Conservation (phyloP, 805 yeast genomes). For the Aciculoconidium aculeatum region DNA sequence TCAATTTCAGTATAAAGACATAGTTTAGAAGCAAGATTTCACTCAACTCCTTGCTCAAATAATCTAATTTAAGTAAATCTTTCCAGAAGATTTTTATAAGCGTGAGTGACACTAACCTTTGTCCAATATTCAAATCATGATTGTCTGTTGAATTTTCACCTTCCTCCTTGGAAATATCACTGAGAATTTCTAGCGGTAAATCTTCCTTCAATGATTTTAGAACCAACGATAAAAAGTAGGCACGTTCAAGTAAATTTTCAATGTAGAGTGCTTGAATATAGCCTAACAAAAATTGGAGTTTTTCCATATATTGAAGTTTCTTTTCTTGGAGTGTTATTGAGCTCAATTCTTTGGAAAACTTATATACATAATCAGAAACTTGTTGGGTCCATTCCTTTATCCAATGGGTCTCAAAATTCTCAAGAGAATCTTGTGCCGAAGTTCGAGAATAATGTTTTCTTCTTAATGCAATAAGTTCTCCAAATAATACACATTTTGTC, state of each 20-base stretch:
- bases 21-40: conserved; percentile 52
- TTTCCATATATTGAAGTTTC: conserved; percentile 39
- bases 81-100: conserved; percentile 67
- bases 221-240: conserved; percentile 57
- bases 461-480: conserved; percentile 33
- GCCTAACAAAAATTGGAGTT: conserved; percentile 54
- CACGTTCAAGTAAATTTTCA: conserved; percentile 61
- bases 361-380: conserved; percentile 54
- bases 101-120: conserved; percentile 32
- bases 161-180: conserved; percentile 11
- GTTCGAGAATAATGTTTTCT: conserved; percentile 22
- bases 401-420: conserved; percentile 54
- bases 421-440: conserved; percentile 11
- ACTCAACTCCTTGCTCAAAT: conserved; percentile 57
- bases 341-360: conserved; percentile 39
- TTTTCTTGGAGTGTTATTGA: conserved; percentile 20
- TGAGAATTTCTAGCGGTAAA: conserved; percentile 20
- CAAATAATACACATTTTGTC: conserved; percentile 77
- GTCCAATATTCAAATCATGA: conserved; percentile 29
- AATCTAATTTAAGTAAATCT: conserved; percentile 50
- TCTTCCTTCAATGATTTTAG: conserved; percentile 44
- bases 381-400: conserved; percentile 88
- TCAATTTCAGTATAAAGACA: conserved; percentile 31
- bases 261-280: conserved; percentile 61
- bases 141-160: conserved; percentile 15